A percentile compares a stretch with the other conserved stretches of the same genome.
phyloP scores from a whole-genome alignment of 805 yeast species.

The Jamesozyma rosinii region DNA sequence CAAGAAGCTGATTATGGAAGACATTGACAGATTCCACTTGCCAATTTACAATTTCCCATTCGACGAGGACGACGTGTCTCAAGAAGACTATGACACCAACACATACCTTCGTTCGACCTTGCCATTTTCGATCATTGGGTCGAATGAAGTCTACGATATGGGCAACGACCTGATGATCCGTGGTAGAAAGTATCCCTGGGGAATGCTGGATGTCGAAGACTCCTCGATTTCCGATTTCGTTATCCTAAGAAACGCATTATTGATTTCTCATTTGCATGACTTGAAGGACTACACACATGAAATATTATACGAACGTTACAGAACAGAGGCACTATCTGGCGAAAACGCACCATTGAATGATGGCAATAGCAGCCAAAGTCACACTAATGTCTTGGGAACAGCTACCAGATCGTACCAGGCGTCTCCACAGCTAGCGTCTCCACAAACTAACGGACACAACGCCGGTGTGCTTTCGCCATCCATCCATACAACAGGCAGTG shows the following conservation, averaged over 20 bases:
- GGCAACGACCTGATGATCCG: constrained; percentile 34
- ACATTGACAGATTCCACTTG: constrained; percentile 57
- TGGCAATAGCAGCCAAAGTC: constrained; percentile 11
- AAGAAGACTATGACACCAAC: constrained; percentile 57
- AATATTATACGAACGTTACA: constrained; percentile 74
- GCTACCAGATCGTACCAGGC: background rate
- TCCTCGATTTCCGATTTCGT: constrained; percentile 74
- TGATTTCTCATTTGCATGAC: constrained; percentile 79
- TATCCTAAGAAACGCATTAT: constrained; percentile 64
- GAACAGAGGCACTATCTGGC: constrained; percentile 76
- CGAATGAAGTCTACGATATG: constrained; percentile 48
- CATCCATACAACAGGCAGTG: background rate
- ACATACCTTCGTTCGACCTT: constrained; percentile 52
- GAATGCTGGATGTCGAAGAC: constrained; percentile 54
- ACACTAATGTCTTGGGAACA: too few species aligned
- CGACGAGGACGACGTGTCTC: constrained; percentile 45
- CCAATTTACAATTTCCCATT: constrained; percentile 70
- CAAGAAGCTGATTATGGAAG: constrained; percentile 67
- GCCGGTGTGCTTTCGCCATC: background rate
- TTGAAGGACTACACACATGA: constrained; percentile 85
- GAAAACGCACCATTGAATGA: constrained; percentile 26
- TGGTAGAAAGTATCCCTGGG: constrained; percentile 51
- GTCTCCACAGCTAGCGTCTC: background rate
- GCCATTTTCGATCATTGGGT: constrained; percentile 64
- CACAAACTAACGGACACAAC: background rate